These are phyloP conservation scores for Spathaspora sp. DNA, from an alignment of 805 yeast species.

Conservation along the genomic window DNA sequence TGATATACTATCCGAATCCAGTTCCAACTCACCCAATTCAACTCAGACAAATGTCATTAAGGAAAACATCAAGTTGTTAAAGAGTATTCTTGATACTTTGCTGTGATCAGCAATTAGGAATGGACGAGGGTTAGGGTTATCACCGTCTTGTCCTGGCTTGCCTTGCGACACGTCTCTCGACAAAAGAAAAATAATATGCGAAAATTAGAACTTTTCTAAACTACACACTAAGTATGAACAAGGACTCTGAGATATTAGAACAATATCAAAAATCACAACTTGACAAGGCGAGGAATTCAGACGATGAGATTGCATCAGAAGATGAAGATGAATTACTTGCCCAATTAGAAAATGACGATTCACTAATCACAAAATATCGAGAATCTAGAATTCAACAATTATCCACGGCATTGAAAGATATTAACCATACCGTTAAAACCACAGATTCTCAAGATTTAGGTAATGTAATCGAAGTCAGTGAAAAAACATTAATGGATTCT, in stretches of 20 bases:
- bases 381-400: conserved; percentile 62
- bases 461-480: conserved; percentile 33
- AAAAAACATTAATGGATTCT: conserved; percentile 52
- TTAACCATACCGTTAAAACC: conserved; percentile 27
- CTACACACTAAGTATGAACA: conserved; percentile 22
- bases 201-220: not conserved
- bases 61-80: not conserved
- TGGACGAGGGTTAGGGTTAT: not conserved
- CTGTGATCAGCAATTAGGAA: not conserved
- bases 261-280: conserved; percentile 42
- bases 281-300: conserved; percentile 19
- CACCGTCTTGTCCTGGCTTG: not conserved
- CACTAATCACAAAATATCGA: conserved; percentile 46
- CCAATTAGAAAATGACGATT: conserved; percentile 43
- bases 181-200: not conserved
- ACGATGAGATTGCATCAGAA: conserved; percentile 31
- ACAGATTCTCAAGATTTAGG: conserved; percentile 39
- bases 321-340: conserved; percentile 46
- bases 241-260: conserved; percentile 35
- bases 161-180: not conserved
- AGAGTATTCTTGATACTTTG: not conserved
- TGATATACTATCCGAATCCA: conserved; percentile 11
- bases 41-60: not conserved
- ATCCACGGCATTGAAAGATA: conserved; percentile 37
- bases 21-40: not conserved